Evolutionary conservation across 2,329 filamentous ascomycete genomes (phyloP), one percentile per base, ranked within the genome.

Genomic region (Alternaria brassicae): DNA sequence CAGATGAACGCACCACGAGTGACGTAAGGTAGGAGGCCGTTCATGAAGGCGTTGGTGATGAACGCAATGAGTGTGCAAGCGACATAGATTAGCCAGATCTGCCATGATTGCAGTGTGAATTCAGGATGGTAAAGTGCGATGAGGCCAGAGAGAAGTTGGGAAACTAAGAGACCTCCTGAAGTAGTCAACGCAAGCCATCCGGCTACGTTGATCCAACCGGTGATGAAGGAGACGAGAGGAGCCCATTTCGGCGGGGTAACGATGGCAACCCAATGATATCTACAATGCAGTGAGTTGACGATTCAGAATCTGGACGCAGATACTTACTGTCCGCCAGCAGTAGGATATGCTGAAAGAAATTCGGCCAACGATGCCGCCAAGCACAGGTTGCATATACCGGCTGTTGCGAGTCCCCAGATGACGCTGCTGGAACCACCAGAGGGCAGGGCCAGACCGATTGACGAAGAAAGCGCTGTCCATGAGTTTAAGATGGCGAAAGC

Each of bases 11-110:
- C 89, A 17, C 83, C 82, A 72, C 90, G 88, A 71, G 88, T 92
- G 65, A 92, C 81, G 12, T 84, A 81, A 0, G 89, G 89, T 3
- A 92, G 80, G 3, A 88, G 69, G 3, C 81, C 78, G 66, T 86
- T 89, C 71, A 84, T 80, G 64, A 91, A 89, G 1, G 86, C 85
- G 63, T 92, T 92, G 74, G 91, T 79, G 47, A 85, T 56, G 58
- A 91, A 86, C 3, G 87, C 87, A 15, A 85, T 66, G 21, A 87
- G 58, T 6, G 86, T 88, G 71, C 88, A 89, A 6, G 76, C 88
- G 42, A 90, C 82, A 74, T 91, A 92, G 47, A 92, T 88, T 27
- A 91, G 79, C 74, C 92, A 92, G 64, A 91, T 87, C 67, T 92
- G 89, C 88, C 89, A 92, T 3, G 85, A 70, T 69, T 89, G 76